Evolutionary conservation across 2,329 filamentous ascomycete genomes (phyloP), one percentile per base, ranked within the genome.

Genomic region (Epichloe gansuensis): DNA sequence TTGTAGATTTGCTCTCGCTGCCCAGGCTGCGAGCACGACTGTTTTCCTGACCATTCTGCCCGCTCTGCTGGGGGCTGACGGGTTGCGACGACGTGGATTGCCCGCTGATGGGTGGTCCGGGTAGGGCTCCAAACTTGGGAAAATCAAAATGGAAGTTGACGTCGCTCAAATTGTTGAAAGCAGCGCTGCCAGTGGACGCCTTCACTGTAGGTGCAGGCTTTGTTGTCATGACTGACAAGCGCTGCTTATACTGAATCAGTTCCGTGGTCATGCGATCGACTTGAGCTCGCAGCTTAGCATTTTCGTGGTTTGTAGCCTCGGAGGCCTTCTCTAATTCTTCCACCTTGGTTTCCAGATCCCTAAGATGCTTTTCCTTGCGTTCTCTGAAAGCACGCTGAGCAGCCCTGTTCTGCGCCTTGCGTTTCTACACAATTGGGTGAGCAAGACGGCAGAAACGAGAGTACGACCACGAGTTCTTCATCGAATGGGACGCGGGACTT

Each of bases 121-220:
- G 77, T 27, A 94, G 76, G 54, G 82, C 78, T 46, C 93, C 93
- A 62, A 98, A 97, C 64, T 87, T 90, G 57, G 93, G 91, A 58
- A 97, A 97, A 59, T 97, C 91, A 60, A 98, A 97, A 59, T 91
- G 84, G 64, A 97, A 97, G 64, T 85, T 89, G 65, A 86, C 84
- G 56, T 86, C 85, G 61, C 76, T 81, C 51, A 84, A 72, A 58
- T 81, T 84, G 65, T 72, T 79, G 56, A 80, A 64, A 11, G 73
- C 74, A 23, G 73, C 65, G 51, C 61, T 66, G 60, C 76, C 71
- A 61, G 76, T 72, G 1, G 59, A 51, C 0, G 59, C 50, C 48
- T 64, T 65, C 13, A 73, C 74, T 64, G 77, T 68, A 1, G 60
- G 52, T 2, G 75, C 53, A 17, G 58, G 53, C 55, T 59, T 65